phyloP scores from a whole-genome alignment of 768 basidiomycete genomes.

The Tricholoma terreum region DNA sequence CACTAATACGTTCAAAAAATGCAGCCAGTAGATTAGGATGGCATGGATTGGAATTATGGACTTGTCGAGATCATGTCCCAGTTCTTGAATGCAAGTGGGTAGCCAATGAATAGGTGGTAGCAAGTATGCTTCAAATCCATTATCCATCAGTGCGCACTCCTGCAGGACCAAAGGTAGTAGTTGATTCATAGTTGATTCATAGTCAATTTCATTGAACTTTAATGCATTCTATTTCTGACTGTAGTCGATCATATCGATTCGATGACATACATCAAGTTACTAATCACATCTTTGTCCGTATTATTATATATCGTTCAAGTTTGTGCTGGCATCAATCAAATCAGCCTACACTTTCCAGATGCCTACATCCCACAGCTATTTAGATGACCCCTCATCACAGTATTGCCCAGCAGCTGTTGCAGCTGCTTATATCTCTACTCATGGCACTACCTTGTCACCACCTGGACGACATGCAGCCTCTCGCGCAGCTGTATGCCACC shows the following conservation, averaged over 20 bases:
- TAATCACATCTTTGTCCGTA: background rate
- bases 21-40: background rate
- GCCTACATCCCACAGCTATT: background rate
- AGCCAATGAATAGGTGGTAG: too few relatives aligned
- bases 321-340: background rate
- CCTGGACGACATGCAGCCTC: background rate
- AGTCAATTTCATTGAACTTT: too few relatives aligned
- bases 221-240: too few relatives aligned
- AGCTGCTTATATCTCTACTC: background rate
- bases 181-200: too few relatives aligned
- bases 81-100: too few relatives aligned
- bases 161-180: too few relatives aligned
- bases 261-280: too few relatives aligned
- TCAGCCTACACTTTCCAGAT: background rate
- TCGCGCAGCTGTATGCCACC: background rate
- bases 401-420: slow-evolving; percentile 1
- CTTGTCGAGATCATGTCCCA: background rate
- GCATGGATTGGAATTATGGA: background rate
- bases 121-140: too few relatives aligned
- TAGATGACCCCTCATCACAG: background rate
- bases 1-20: background rate
- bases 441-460: background rate
- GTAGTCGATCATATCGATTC: too few relatives aligned
- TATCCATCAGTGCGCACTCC: too few relatives aligned
- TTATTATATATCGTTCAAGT: background rate